Base-by-base conservation (phyloP, 768 basidiomycete species). In the Dioszegia hungarica region DNA sequence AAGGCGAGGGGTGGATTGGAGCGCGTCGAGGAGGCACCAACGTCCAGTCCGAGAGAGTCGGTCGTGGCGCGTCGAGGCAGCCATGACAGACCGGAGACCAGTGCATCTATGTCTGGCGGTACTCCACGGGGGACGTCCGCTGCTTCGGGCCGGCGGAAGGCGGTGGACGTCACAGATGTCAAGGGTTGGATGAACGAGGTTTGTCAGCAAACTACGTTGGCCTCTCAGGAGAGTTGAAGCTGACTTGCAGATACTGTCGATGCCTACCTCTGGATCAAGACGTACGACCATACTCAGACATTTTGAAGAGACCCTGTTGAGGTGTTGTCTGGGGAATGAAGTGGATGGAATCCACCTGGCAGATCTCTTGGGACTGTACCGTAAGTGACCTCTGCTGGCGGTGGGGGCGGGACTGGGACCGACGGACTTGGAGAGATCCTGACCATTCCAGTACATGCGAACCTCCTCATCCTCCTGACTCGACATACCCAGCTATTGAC, bases 401-500 rank as follows among this genome's bases (percentile, higher is more conserved):
- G n/a, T n/a, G n/a, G n/a, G n/a, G n/a, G n/a, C n/a, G n/a, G n/a
- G n/a, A n/a, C n/a, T n/a, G n/a, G n/a, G n/a, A n/a, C n/a, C n/a
- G n/a, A n/a, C n/a, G n/a, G n/a, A n/a, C n/a, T n/a, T n/a, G n/a
- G n/a, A n/a, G n/a, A n/a, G n/a, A n/a, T n/a, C n/a, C 40, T 43
- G 28, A 33, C 27, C 24, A 19, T 9, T 22, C 0, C 39, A 72
- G 70, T 67, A 2, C 67, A 72, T 36, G 40, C 45, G 15, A 40
- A 49, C n/a, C 56, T 72, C 0, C 47, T 72, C 14, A 46, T 49
- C 2, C 68, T 72, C 8, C 51, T 69, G 25, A 57, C 56, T 25
- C 53, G 70, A 52, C 66, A 72, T 50, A 37, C 68, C 3, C 60
- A 65, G 33, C 48, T 61, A 0, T 56, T 72, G 12, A n/a, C 48